Base-by-base conservation (phyloP, 2,329 filamentous ascomycete species). In the Celoporthe dispersa region DNA sequence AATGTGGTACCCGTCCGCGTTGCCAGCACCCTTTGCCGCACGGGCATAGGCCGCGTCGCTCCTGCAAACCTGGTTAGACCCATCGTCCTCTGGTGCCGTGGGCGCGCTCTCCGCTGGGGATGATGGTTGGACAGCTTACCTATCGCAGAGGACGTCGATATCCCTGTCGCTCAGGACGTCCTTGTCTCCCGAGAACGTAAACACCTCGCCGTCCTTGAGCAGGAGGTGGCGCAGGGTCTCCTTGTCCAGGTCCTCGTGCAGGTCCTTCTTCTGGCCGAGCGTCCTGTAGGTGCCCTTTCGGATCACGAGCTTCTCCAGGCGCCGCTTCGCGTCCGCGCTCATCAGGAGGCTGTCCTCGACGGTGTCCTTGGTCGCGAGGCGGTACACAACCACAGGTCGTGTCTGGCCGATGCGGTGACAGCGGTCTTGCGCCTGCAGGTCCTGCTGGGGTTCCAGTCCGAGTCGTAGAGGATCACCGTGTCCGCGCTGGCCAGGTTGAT, bases 321-420 rank as follows among this genome's bases (percentile, higher is more conserved):
- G 88, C 0, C 96, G 91, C 80, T 99, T 99, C 1, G 92, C 93
- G 75, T 98, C 94, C 0, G 96, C 96, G 44, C 92, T 94, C 75
- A 94, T 88, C 0, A 98, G 87, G 0, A 98, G 85, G 7, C 90
- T 90, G 76, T 98, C 93, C 78, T 99, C 96, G 0, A 99, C 93
- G 0, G 96, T 98, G 11, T 92, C 93, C 76, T 94, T 94, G 0
- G 96, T 99, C 0, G 96, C 95, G 44, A 99, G 90, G 1, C 96
- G 91, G 80, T 97, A 99, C 0, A 99, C 92, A 28, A 99, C 89
- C 0, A 99, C 96, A 0, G 96, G 96, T 2, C 91, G 87, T 0
- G 91, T 97, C 79, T 99, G 96, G 0, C 96, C 96, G 73, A 99
- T 98, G 16, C 96, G 90, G 78, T 99, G 96, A 0, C 93, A 94